Evolutionary conservation across 2,329 filamentous ascomycete genomes (phyloP).

Genomic region (Curvularia sp.): DNA sequence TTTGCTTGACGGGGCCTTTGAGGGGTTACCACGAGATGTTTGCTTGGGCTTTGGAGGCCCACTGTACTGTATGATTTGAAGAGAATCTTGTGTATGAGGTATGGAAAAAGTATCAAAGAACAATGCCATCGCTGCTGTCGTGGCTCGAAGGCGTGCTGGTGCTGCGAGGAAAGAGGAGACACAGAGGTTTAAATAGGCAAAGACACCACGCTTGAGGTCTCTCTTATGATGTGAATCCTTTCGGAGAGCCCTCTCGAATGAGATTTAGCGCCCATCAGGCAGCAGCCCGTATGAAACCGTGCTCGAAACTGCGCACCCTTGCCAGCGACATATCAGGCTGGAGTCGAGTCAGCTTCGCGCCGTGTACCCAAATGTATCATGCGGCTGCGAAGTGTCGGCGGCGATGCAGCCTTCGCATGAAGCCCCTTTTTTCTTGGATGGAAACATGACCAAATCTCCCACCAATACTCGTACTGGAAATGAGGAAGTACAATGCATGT

Average conservation of each 20-base stretch:
- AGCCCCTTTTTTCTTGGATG: slow-evolving; percentile 13
- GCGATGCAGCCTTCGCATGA: slow-evolving; percentile 20
- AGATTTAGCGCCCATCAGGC: slow-evolving; percentile 10
- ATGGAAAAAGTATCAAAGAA: slow-evolving; percentile 13
- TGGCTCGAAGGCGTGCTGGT: slow-evolving; percentile 11
- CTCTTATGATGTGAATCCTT: slow-evolving; percentile 9
- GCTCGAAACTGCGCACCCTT: slow-evolving; percentile 15
- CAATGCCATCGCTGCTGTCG: slow-evolving; percentile 16
- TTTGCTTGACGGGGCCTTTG: slow-evolving; percentile 10
- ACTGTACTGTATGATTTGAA: slow-evolving; percentile 19
- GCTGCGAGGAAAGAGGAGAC: slow-evolving; percentile 13
- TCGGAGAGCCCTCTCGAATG: slow-evolving; percentile 13
- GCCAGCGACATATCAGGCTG: slow-evolving; percentile 11
- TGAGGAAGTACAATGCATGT: slow-evolving; percentile 14
- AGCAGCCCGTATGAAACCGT: slow-evolving; percentile 11
- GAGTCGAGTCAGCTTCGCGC: slow-evolving; percentile 15
- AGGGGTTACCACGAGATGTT: slow-evolving; percentile 13
- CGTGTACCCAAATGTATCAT: slow-evolving; percentile 7
- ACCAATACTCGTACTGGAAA: slow-evolving; percentile 13
- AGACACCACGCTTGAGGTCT: slow-evolving; percentile 14
- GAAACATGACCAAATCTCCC: slow-evolving; percentile 9
- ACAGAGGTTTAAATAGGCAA: slow-evolving; percentile 23
- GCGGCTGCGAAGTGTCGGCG: slow-evolving; percentile 9
- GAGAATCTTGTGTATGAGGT: slow-evolving; percentile 3
- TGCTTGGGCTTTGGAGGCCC: slow-evolving; percentile 18